Evolutionary conservation across 768 basidiomycete species (phyloP).

Genomic region (Boletus subparvulus): DNA sequence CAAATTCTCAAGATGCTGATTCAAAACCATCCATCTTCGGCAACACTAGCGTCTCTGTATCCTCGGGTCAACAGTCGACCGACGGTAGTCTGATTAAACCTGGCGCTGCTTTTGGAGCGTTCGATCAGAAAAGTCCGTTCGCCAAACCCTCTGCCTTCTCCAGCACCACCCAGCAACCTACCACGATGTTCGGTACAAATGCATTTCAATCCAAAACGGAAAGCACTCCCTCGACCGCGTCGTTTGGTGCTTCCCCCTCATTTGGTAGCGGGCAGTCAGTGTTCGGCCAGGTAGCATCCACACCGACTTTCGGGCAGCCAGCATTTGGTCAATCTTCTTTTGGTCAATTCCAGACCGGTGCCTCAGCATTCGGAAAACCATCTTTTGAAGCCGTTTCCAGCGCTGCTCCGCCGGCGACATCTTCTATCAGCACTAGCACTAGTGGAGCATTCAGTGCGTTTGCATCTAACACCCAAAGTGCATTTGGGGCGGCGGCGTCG

Average conservation of each 20-base stretch:
- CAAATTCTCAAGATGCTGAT: slow-evolving; percentile 23
- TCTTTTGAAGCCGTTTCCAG: slow-evolving; percentile 13
- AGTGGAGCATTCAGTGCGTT: slow-evolving; percentile 40
- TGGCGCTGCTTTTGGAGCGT: slow-evolving; percentile 36
- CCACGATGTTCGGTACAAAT: slow-evolving; percentile 15
- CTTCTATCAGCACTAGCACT: slow-evolving; percentile 11
- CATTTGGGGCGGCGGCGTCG: slow-evolving; percentile 28
- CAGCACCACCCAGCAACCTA: slow-evolving; percentile 6
- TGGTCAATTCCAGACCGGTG: slow-evolving; percentile 17
- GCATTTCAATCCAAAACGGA: slow-evolving; percentile 16
- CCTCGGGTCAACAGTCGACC: slow-evolving; percentile 16
- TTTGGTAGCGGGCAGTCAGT: slow-evolving; percentile 36
- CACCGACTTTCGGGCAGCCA: slow-evolving; percentile 37
- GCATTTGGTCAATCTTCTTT: slow-evolving; percentile 40
- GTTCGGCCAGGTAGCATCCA: slow-evolving; percentile 29
- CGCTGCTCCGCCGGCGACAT: slow-evolving; percentile 9
- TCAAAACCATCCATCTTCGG: slow-evolving; percentile 36
- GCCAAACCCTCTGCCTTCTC: slow-evolving; percentile 25
- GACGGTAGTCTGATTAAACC: slow-evolving; percentile 31
- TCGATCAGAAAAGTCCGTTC: slow-evolving; percentile 31
- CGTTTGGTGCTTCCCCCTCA: slow-evolving; percentile 31
- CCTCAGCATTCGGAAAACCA: slow-evolving; percentile 25
- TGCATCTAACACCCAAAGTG: slow-evolving; percentile 26
- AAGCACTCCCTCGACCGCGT: slow-evolving; percentile 19
- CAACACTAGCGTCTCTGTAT: slow-evolving; percentile 11